Base-by-base conservation (phyloP, 169 alveolate genomes). In the Plasmodium cynomolgi region DNA sequence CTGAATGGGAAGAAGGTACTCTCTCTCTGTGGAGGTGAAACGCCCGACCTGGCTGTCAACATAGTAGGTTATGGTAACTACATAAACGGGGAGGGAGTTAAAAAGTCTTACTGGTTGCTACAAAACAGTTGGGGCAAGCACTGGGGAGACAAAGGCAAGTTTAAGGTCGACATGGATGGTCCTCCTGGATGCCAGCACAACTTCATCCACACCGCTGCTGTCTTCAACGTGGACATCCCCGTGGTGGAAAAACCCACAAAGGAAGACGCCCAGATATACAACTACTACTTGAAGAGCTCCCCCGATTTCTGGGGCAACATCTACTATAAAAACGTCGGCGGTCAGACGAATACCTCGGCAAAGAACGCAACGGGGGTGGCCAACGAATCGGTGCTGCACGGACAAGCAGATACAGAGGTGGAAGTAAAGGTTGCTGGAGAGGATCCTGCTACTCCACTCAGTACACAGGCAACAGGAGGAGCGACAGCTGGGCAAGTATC, bases 11-110 rank as follows among this genome's bases (percentile, higher is more conserved):
- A n/a, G 26, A 83, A 83, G 56, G 92, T 93, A 2, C 88, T 20
- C 3, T 31, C 17, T 9, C 23, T 85, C 9, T 93, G 96, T 72
- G 95, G 91, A 41, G 26, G 31, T 20, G 73, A 34, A 11, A 50
- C 31, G 17, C 91, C 84, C 17, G 92, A 86, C 15, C 84, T 44
- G 8, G 91, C 95, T 13, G 83, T 93, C 20, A 85, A 71, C 17
- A 82, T 85, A 29, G 47, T 93, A 3, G 96, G 96, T 0, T 93
- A 79, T 47, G 95, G 96, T 3, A 77, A 56, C 0, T 93, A 93
- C 37, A 29, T 68, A n/a, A 68, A 79, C 47, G 83, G 5, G 3
- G 68, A 83, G 0, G 90, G 84, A 34, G 37, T 56, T 23, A 77
- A 47, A 0, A 81, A 88, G 6, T 34, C 92, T 7, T 84, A 73